phyloP scores from a whole-genome alignment of 805 yeast genomes.

The Cyberlindnera suaveolens region DNA sequence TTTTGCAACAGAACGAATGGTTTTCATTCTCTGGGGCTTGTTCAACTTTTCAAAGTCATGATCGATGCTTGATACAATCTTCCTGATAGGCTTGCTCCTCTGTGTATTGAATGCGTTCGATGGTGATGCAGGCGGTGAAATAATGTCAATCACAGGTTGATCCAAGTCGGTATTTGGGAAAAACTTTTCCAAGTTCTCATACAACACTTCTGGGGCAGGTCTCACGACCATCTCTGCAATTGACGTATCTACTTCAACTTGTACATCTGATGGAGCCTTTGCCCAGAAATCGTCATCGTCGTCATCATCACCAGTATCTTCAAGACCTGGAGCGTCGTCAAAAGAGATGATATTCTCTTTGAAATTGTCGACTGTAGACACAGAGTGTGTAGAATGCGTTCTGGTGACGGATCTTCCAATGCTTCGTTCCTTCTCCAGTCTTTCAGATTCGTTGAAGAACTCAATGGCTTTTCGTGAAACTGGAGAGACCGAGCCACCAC shows the following conservation, averaged over 20 bases:
- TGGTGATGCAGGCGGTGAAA: constrained; percentile 53
- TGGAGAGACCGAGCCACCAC: constrained; percentile 20
- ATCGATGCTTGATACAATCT: constrained; percentile 16
- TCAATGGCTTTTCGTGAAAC: constrained; percentile 17
- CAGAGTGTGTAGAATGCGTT: constrained; percentile 8
- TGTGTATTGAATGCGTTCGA: constrained; percentile 11
- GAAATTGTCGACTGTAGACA: constrained; percentile 42
- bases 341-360: constrained; percentile 69
- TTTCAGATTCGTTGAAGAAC: not conserved
- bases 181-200: constrained; percentile 83
- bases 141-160: constrained; percentile 78
- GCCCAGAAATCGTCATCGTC: constrained; percentile 62
- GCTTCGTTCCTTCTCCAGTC: constrained; percentile 2
- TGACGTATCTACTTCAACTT: constrained; percentile 19
- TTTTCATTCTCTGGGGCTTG: constrained; percentile 67
- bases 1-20: constrained; percentile 87
- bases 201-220: constrained; percentile 92
- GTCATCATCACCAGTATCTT: constrained; percentile 31
- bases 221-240: constrained; percentile 61
- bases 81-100: constrained; percentile 6
- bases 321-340: constrained; percentile 60
- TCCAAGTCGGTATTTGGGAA: constrained; percentile 93
- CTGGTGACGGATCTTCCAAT: constrained; percentile 15
- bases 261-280: constrained; percentile 29
- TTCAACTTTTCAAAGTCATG: constrained; percentile 15